Base-by-base conservation (phyloP, 2,329 filamentous ascomycete species). In the Aspergillus flavus region DNA sequence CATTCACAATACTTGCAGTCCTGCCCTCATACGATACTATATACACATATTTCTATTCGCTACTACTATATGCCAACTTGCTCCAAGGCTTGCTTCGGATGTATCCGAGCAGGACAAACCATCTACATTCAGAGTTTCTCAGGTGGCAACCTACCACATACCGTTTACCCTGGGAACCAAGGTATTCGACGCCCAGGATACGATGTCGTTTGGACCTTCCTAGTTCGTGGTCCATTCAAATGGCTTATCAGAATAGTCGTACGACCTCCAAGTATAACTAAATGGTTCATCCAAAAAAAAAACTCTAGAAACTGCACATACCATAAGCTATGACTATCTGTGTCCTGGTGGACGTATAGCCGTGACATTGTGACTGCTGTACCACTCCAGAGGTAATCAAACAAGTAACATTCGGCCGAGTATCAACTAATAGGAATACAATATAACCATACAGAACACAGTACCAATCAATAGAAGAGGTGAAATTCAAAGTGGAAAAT, bases 141-240 rank as follows among this genome's bases (percentile, higher is more conserved):
- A 3, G 16, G 16, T 41, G 39, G 39, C 39, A n/a, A 41, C 19
- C 16, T n/a, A 9, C 6, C 36, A 41, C 16, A 9, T n/a, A 41
- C 6, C 9, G 12, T 9, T 1, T 4, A 41, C 0, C 7, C 16
- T 10, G 6, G 16, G 39, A n/a, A n/a, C 4, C 19, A 2, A 10
- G 19, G 0, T 3, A 41, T 19, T 16, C 6, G 2, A 41, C 4
- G 6, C 6, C 36, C 0, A 19, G 16, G 6, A 36, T 36, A 36
- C 34, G 11, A 39, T 41, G 36, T 19, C 16, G 16, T 4, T 41
- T 41, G 2, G 36, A 1, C 7, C 5, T 36, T 36, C 2, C 12
- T 6, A 16, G 34, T 6, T 5, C 4, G 5, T 16, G 12, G 12
- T 6, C 34, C 12, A 16, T 16, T 36, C 1, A 6, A 16, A 2